Evolutionary conservation across 768 basidiomycete species (phyloP), one percentile per base, ranked within the genome.

Genomic region (Macrolepiota albuminosa): DNA sequence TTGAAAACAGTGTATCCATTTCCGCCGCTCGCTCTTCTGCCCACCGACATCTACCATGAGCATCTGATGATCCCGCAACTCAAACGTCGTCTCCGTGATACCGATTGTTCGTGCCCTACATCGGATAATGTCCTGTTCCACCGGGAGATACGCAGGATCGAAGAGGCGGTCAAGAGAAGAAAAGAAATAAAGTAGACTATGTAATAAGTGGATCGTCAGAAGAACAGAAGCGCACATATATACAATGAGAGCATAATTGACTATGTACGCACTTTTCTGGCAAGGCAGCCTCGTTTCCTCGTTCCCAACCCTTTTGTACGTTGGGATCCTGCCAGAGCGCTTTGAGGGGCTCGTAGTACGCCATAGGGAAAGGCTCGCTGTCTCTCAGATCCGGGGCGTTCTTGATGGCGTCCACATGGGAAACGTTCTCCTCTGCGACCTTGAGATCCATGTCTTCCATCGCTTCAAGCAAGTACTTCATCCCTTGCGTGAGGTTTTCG

Each of bases 1-100:
- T 75, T 95, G 92, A 77, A 95, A 95, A 70, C 91, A 93, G 68
- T 94, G 93, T 66, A 94, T 94, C 93, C 93, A 95, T 72, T 95
- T 95, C 72, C 92, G 80, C 61, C 94, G 76, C 71, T 95, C 94
- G 71, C 88, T 92, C 80, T 95, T 93, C 77, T 97, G 95, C 6
- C 95, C 95, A 33, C 90, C 90, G 39, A 91, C 95, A 68, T 97
- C 95, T 58, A 97, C 89, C 88, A 98, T 92, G 57, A 93, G 79
- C 86, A 94, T 87, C 64, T 91, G 87, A 59, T 92, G 87, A 46
- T 88, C 89, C 64, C 82, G 79, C 57, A 95, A 79, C 47, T 79
- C 77, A 75, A 97, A 96, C 18, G 85, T 83, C 0, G 93, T 96
- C 73, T 93, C 91, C 8, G 89, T 92, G 68, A 95, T 94, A 21